These are phyloP conservation scores for Linderniella brevidens DNA, from an alignment of 257 asterid species.

Conservation along the genomic window DNA sequence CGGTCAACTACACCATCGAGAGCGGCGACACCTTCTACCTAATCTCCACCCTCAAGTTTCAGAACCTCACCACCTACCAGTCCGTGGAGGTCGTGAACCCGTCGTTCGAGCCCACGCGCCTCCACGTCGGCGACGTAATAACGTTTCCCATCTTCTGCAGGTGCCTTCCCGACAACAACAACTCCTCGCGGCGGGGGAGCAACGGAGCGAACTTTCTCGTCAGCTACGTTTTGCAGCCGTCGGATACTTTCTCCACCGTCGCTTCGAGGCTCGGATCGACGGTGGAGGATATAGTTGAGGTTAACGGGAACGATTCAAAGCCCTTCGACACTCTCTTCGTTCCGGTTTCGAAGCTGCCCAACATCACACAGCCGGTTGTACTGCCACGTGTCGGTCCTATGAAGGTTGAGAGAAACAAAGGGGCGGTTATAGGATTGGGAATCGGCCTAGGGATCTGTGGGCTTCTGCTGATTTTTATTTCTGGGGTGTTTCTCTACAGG, in stretches of 20 bases:
- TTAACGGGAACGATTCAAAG: slow-evolving; percentile 28
- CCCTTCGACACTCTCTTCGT: slow-evolving; percentile 44
- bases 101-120: slow-evolving; percentile 16
- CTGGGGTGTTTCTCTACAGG: slow-evolving; percentile 28
- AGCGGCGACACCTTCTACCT: slow-evolving; percentile 32
- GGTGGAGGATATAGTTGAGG: slow-evolving; percentile 20
- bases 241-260: slow-evolving; percentile 29
- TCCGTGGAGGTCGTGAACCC: slow-evolving; percentile 70
- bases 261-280: slow-evolving; percentile 42
- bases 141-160: slow-evolving; percentile 67
- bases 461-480: slow-evolving; percentile 18
- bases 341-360: slow-evolving; percentile 55
- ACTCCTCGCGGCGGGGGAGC: slow-evolving; percentile 14
- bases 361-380: slow-evolving; percentile 30
- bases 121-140: slow-evolving; percentile 18
- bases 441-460: slow-evolving; percentile 51
- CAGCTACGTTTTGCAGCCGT: slow-evolving; percentile 53
- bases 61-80: slow-evolving; percentile 58
- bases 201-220: slow-evolving; percentile 28
- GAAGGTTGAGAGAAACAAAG: slow-evolving; percentile 20
- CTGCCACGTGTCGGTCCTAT: slow-evolving; percentile 8
- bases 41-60: slow-evolving; percentile 21
- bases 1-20: slow-evolving; percentile 26
- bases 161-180: slow-evolving; percentile 58
- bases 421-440: slow-evolving; percentile 43